Evolutionary conservation across 768 basidiomycete genomes (phyloP).

Genomic region (Cubamyces lactineus): DNA sequence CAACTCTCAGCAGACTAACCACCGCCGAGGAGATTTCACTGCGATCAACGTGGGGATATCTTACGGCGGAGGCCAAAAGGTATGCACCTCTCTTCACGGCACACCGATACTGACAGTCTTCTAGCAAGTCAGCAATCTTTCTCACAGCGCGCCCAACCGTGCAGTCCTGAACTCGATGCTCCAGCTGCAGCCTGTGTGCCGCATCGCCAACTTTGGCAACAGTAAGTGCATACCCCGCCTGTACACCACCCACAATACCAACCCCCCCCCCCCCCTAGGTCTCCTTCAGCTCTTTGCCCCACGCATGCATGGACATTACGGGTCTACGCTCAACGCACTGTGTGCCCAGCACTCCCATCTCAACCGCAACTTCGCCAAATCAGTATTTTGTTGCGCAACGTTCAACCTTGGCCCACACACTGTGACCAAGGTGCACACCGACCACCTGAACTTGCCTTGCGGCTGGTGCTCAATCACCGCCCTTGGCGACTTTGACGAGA

Average conservation of each 20-base stretch:
- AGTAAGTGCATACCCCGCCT: too few species aligned
- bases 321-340: background rate
- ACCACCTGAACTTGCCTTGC: conserved; percentile 36
- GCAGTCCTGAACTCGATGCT: too few species aligned
- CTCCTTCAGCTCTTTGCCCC: background rate
- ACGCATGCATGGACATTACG: background rate
- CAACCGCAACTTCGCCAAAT: conserved; percentile 32
- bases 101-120: too few species aligned
- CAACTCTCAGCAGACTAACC: background rate
- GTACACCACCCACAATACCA: too few species aligned
- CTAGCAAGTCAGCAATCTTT: too few species aligned
- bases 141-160: too few species aligned
- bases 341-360: background rate
- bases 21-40: conserved; percentile 27
- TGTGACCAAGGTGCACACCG: conserved; percentile 28
- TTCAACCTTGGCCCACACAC: conserved; percentile 38
- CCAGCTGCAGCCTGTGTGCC: too few species aligned
- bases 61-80: conserved; percentile 36
- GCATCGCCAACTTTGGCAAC: too few species aligned
- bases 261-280: too few species aligned
- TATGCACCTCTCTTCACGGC: background rate
- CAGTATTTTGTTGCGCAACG: conserved; percentile 31
- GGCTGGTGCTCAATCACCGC: conserved; percentile 40
- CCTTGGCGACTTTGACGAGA: conserved; percentile 34
- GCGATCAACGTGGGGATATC: conserved; percentile 32